phyloP scores from a whole-genome alignment of 1,139 yeast genomes.

The Saccharomyces pastorianus region DNA sequence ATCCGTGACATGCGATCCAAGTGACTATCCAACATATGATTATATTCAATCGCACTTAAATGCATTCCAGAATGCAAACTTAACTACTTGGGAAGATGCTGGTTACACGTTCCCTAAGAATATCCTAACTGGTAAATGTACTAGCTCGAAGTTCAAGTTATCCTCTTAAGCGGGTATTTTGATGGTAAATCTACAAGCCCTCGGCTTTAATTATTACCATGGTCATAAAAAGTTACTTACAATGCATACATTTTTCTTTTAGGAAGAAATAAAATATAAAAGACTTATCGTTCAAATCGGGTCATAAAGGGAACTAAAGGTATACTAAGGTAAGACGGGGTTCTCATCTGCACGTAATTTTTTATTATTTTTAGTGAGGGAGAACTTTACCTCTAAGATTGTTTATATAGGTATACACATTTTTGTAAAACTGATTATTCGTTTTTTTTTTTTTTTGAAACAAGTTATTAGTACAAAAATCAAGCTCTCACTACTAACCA shows the following conservation, averaged over 20 bases:
- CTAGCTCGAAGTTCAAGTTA: conserved; percentile 21
- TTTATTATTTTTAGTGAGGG: not conserved
- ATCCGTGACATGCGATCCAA: conserved; percentile 65
- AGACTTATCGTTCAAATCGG: not conserved
- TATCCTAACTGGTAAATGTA: conserved; percentile 39
- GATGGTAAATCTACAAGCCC: not conserved
- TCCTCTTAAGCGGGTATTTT: not conserved
- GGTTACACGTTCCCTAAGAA: conserved; percentile 61
- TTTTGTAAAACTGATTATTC: not conserved
- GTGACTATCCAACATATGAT: conserved; percentile 59
- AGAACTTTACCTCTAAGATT: not conserved
- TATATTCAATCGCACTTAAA: conserved; percentile 57
- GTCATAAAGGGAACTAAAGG: not conserved
- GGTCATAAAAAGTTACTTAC: not conserved
- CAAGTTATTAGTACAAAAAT: not conserved
- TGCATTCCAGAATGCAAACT: conserved; percentile 55
- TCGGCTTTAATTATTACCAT: not conserved
- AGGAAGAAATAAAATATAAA: not conserved
- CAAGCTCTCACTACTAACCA: too few relatives aligned
- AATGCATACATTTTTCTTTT: not conserved
- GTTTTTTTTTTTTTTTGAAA: not conserved
- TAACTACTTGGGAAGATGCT: conserved; percentile 57
- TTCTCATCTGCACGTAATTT: not conserved
- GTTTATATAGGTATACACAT: not conserved
- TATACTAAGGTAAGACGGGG: not conserved